Evolutionary conservation across 2,329 filamentous ascomycete genomes (phyloP).

Genomic region (Aspergillus pseudoviridinutans): DNA sequence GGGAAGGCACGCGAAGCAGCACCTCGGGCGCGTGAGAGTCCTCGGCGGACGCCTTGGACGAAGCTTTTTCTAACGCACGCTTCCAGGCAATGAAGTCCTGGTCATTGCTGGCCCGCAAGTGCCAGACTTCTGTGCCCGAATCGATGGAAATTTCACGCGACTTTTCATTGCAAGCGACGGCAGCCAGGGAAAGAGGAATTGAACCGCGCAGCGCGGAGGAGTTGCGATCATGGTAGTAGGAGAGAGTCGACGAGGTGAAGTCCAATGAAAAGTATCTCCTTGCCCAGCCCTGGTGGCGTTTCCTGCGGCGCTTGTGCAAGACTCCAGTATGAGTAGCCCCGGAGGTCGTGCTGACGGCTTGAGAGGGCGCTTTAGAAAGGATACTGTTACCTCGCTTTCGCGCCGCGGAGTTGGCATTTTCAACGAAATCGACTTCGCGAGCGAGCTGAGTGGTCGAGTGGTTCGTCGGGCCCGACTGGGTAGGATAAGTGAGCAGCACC

Average conservation of each 20-base stretch:
- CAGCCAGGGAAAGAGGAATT: slow-evolving; percentile 86
- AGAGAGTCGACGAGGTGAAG: slow-evolving; percentile 88
- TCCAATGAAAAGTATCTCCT: slow-evolving; percentile 94
- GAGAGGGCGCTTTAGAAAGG: slow-evolving; percentile 21
- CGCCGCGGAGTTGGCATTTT: slow-evolving; percentile 45
- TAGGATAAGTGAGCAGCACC: slow-evolving; percentile 89
- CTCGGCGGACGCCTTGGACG: slow-evolving; percentile 52
- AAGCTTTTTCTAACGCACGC: slow-evolving; percentile 76
- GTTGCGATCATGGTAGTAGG: slow-evolving; percentile 93
- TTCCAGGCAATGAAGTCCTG: slow-evolving; percentile 89
- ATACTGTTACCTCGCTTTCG: slow-evolving; percentile 29
- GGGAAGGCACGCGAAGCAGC: slow-evolving; percentile 30
- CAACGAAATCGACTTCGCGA: slow-evolving; percentile 46
- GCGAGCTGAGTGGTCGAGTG: slow-evolving; percentile 38
- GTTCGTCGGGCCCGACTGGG: slow-evolving; percentile 47
- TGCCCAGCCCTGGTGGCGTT: slow-evolving; percentile 90
- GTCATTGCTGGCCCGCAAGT: slow-evolving; percentile 75
- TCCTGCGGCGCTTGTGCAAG: slow-evolving; percentile 83
- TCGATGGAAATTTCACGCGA: slow-evolving; percentile 92
- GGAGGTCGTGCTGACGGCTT: slow-evolving; percentile 21
- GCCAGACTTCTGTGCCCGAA: slow-evolving; percentile 96
- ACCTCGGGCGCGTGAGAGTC: slow-evolving; percentile 28
- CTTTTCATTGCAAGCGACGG: slow-evolving; percentile 83
- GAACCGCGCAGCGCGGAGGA: slow-evolving; percentile 88
- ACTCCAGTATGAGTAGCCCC: slow-evolving; percentile 73